Evolutionary conservation across 78 protist species (phyloP).

Genomic region (Neovahlkampfia damariscottae): DNA sequence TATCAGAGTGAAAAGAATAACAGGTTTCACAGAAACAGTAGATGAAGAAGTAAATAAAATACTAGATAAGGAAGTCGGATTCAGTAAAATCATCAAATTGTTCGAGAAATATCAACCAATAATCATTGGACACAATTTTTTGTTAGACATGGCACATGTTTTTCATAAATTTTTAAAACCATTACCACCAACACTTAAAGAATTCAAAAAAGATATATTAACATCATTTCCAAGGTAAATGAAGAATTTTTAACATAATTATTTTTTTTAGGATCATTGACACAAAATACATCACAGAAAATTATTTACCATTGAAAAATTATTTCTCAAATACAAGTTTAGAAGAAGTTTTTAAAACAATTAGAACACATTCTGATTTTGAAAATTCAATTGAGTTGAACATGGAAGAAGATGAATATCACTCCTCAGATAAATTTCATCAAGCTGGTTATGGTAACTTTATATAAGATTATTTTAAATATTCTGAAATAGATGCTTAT

Average conservation of each 20-base stretch:
- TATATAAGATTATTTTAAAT: too few relatives aligned
- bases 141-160: not conserved
- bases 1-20: not conserved
- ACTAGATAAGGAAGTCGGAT: not conserved
- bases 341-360: not conserved
- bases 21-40: not conserved
- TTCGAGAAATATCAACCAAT: not conserved
- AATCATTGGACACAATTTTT: not conserved
- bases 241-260: too few relatives aligned
- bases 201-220: not conserved
- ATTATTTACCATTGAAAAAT: not conserved
- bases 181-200: not conserved
- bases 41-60: not conserved
- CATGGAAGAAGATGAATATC: not conserved
- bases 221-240: not conserved
- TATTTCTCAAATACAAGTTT: not conserved
- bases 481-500: not conserved
- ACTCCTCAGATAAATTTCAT: not conserved
- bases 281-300: not conserved
- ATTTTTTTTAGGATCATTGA: not conserved
- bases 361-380: too few relatives aligned
- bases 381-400: not conserved
- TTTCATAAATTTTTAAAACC: not conserved
- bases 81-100: not conserved
- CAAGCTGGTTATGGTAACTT: too few relatives aligned